These are phyloP conservation scores for Tuctoria greenei DNA, from an alignment of 176 grass and related monocot species.

Conservation along the genomic window DNA sequence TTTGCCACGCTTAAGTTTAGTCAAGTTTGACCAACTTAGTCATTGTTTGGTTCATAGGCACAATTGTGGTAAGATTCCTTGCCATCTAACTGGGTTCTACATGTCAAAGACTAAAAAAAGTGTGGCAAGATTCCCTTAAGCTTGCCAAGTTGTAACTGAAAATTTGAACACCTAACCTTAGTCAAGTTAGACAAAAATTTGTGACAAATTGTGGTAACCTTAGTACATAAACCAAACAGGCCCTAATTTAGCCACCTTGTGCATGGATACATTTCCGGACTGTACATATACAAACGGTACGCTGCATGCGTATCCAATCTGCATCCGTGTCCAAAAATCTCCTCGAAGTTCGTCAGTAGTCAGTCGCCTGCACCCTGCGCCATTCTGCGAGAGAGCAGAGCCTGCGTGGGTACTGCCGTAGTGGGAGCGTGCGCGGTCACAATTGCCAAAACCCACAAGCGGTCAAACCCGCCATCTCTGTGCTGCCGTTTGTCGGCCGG, in stretches of 20 bases:
- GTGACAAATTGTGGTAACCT: no score
- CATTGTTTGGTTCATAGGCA: no score
- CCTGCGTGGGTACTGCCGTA: neutral
- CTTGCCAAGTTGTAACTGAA: no score
- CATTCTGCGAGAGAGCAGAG: neutral
- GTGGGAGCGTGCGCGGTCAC: neutral
- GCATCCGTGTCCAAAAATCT: constrained; percentile 5
- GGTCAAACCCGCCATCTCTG: constrained; percentile 10
- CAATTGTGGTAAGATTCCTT: no score
- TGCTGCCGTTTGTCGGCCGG: neutral
- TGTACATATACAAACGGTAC: neutral
- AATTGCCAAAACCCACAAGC: neutral
- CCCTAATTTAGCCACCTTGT: neutral
- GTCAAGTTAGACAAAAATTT: neutral
- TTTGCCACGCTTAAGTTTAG: no score
- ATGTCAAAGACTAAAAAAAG: no score
- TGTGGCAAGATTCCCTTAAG: no score
- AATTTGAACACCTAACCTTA: no score
- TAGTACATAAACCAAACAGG: no score
- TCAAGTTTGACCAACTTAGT: no score
- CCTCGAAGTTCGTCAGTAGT: neutral
- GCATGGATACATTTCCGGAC: neutral
- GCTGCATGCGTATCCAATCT: neutral
- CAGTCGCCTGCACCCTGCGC: neutral
- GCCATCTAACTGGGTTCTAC: no score